Evolutionary conservation across 805 yeast species (phyloP).

Genomic region (Ogataea degrootiae): DNA sequence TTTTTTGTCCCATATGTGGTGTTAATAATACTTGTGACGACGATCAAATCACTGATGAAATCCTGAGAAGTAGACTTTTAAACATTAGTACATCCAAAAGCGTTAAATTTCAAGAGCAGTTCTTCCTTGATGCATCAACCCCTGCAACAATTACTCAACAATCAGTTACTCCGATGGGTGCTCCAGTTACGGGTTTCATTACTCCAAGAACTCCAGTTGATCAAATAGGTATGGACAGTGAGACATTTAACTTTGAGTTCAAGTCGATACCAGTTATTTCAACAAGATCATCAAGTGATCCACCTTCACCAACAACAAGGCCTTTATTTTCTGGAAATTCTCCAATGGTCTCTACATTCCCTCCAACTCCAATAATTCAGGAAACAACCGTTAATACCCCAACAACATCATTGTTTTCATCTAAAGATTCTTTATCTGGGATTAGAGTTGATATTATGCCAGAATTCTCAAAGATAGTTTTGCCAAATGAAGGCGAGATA

Average conservation of each 20-base stretch:
- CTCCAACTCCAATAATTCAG: constrained; percentile 2
- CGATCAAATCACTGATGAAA: constrained; percentile 12
- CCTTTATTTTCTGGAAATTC: constrained; percentile 10
- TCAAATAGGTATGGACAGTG: constrained; percentile 19
- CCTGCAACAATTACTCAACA: constrained; percentile 2
- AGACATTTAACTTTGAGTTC: background rate
- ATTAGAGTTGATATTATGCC: constrained; percentile 23
- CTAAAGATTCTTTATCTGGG: constrained; percentile 11
- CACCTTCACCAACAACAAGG: constrained; percentile 12
- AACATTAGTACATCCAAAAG: background rate
- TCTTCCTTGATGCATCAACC: constrained; percentile 3
- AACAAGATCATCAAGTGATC: background rate
- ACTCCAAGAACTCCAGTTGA: constrained; percentile 22
- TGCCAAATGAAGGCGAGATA: constrained; percentile 8
- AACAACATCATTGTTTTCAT: background rate
- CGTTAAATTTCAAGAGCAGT: constrained; percentile 3
- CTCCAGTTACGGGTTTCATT: constrained; percentile 6
- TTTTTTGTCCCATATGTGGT: constrained; percentile 19
- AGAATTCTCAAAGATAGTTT: constrained; percentile 20
- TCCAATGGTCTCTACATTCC: constrained; percentile 13
- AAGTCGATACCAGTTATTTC: background rate
- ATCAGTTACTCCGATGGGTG: constrained; percentile 5
- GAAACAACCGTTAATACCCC: background rate
- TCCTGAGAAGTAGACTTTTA: constrained; percentile 11
- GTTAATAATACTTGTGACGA: constrained; percentile 9